These are phyloP conservation scores for Bolboschoenoplectus hybrid DNA, from an alignment of 202 grass and related monocot genomes.

Conservation along the genomic window DNA sequence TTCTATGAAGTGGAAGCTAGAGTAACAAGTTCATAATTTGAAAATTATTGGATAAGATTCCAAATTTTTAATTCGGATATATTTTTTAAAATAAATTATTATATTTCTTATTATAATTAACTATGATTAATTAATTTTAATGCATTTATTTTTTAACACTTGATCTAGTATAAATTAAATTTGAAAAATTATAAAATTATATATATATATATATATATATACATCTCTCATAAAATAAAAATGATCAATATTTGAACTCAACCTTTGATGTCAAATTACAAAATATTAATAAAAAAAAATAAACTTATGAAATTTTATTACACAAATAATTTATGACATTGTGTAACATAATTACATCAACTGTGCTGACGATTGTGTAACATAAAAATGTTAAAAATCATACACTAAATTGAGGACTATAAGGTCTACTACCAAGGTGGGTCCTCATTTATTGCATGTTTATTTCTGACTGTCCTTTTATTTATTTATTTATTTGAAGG, in stretches of 20 bases:
- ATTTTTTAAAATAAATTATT: not conserved
- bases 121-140: no score
- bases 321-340: not conserved
- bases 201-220: not conserved
- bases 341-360: not conserved
- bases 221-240: no score
- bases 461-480: not conserved
- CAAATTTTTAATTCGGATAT: not conserved
- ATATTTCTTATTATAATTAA: no score
- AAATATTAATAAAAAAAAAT: no score
- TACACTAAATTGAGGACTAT: not conserved
- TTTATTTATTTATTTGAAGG: no score
- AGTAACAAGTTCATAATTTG: not conserved
- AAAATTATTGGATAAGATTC: not conserved
- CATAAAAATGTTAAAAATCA: not conserved
- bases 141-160: no score
- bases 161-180: no score
- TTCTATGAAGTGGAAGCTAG: not conserved
- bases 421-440: slow-evolving; percentile 9
- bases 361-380: not conserved
- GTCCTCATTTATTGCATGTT: slow-evolving; percentile 8
- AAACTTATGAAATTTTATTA: no score
- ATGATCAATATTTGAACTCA: no score
- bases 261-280: no score
- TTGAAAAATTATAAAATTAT: not conserved